A percentile compares a stretch with the other conserved stretches of the same genome.
phyloP scores from a whole-genome alignment of 257 asterid genomes.

The Primulina tabacum region DNA sequence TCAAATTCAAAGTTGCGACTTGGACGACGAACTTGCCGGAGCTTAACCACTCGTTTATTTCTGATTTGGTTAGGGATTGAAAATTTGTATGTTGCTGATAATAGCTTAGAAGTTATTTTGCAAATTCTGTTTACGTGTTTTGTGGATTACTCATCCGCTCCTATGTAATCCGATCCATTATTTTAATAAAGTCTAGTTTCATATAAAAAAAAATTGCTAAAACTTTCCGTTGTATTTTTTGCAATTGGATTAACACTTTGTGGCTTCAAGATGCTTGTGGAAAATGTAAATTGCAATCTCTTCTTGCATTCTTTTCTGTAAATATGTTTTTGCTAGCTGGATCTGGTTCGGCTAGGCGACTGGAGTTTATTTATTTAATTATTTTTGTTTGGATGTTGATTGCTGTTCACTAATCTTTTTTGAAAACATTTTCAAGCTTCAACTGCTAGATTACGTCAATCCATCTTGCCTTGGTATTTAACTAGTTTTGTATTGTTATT shows the following conservation, averaged over 20 bases:
- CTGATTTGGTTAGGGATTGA: too few relatives aligned
- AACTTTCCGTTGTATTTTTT: constrained; percentile 10
- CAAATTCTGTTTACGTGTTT: too few relatives aligned
- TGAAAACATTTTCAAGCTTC: constrained; percentile 1
- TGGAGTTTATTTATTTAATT: background rate
- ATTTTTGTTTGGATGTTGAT: constrained; percentile 11
- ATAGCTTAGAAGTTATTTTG: too few relatives aligned
- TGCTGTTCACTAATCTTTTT: background rate
- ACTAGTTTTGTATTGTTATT: background rate
- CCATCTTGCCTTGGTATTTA: background rate
- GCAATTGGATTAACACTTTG: constrained; percentile 14
- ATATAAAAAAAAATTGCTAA: background rate
- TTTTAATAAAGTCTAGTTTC: too few relatives aligned
- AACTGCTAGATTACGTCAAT: background rate
- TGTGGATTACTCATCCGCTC: too few relatives aligned
- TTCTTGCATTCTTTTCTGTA: constrained; percentile 4
- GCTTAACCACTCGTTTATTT: too few relatives aligned
- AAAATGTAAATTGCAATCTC: constrained; percentile 1
- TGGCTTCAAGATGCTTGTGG: constrained; percentile 11
- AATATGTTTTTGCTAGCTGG: constrained; percentile 10
- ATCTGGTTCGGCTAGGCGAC: constrained; percentile 19
- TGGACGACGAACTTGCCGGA: too few relatives aligned
- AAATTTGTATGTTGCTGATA: too few relatives aligned
- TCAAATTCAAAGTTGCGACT: too few relatives aligned
- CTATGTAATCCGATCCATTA: too few relatives aligned